Evolutionary conservation across 164 flowering plant species (phyloP), one percentile per base, ranked within the genome.

Genomic region (Paratinospora sagittata): DNA sequence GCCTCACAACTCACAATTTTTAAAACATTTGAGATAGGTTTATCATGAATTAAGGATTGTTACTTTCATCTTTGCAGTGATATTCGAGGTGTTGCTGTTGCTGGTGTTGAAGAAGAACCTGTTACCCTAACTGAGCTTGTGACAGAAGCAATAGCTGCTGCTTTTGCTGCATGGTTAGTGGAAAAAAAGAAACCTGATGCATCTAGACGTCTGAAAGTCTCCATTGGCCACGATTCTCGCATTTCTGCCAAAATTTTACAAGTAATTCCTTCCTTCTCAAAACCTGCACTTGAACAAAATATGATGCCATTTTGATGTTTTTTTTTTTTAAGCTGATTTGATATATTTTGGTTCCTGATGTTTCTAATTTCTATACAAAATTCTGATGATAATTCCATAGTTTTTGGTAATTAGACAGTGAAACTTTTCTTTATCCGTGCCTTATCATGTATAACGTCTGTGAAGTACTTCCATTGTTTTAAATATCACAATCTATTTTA

Each of bases 141-240:
- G 61, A 79, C 98, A 55, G 97, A 91, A 85, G 96, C 99, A 71
- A 91, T 96, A 78, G 98, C 92, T 67, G 89, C 93, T 76, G 98
- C 89, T 27, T 96, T 96, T 87, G 90, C 89, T 77, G 87, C 87
- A 74, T 96, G 99, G 99, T 78, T 96, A 66, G 33, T 72, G 69
- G 86, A 89, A 57, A 91, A 84, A 81, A 96, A 90, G 81, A 86
- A 87, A 67, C 78, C 80, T 30, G 86, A 86, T 77, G 73, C 75
- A 58, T 76, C 92, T 71, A 82, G 34, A 70, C 80, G 80, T 41
- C 74, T 93, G 84, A 88, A 73, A 80, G 84, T 96, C 61, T 91
- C 99, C 21, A 74, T 96, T 79, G 99, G 99, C 49, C 96, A 93
- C 79, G 99, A 96, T 81, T 96, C 99, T 14, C 88, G 99, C n/a